Evolutionary conservation across 306 rosid genomes (phyloP).

Genomic region (Datisca glomerata): DNA sequence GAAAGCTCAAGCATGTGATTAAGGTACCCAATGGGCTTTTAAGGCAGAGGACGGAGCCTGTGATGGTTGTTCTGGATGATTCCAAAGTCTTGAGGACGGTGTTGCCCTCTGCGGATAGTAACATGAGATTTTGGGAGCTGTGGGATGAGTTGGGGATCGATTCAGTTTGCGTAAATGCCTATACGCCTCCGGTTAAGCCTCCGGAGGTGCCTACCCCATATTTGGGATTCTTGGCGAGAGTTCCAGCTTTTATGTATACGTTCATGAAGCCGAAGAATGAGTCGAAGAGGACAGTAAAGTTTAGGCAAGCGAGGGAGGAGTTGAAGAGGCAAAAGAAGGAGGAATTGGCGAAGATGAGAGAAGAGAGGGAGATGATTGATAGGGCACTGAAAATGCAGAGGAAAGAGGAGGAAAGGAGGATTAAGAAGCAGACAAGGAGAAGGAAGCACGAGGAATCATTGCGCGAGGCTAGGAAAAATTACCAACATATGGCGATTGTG

Average conservation of each 20-base stretch:
- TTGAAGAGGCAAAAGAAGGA: slow-evolving; percentile 41
- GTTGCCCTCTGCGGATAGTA: slow-evolving; percentile 49
- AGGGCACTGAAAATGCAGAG: slow-evolving; percentile 29
- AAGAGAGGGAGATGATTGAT: slow-evolving; percentile 44
- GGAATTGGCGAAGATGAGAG: slow-evolving; percentile 32
- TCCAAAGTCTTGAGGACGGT: slow-evolving; percentile 63
- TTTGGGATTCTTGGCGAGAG: slow-evolving; percentile 28
- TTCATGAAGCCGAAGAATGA: slow-evolving; percentile 36
- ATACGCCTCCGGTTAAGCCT: slow-evolving; percentile 56
- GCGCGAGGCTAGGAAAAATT: slow-evolving; percentile 23
- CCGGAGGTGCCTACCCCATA: slow-evolving; percentile 58
- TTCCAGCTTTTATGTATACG: slow-evolving; percentile 14
- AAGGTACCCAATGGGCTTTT: slow-evolving; percentile 30
- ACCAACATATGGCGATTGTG: slow-evolving; percentile 23
- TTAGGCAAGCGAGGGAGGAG: slow-evolving; percentile 46
- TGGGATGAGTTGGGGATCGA: slow-evolving; percentile 61
- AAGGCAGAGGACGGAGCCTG: slow-evolving; percentile 34
- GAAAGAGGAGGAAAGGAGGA: slow-evolving; percentile 53
- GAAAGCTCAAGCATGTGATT: slow-evolving; percentile 70
- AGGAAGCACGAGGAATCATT: slow-evolving; percentile 34
- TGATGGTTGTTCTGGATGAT: slow-evolving; percentile 71
- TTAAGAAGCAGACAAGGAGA: slow-evolving; percentile 32
- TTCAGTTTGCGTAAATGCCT: slow-evolving; percentile 59
- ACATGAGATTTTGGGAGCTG: slow-evolving; percentile 51
- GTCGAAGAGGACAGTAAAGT: slow-evolving; percentile 49